phyloP scores from a whole-genome alignment of 1,284 basidiomycete species.

The Apiotrichum brassicae region DNA sequence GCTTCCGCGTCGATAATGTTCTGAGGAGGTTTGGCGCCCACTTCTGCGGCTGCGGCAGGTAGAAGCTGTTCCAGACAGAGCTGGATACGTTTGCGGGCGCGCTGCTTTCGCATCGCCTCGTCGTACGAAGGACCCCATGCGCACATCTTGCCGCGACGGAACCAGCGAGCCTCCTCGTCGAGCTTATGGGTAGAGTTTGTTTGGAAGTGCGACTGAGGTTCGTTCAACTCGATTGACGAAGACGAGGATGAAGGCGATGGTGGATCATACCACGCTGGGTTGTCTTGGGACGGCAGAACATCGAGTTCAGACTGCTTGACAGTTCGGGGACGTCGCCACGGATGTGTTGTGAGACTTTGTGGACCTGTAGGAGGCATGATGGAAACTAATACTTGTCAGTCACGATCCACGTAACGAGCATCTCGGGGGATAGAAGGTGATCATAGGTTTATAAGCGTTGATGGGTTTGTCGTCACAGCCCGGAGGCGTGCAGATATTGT shows the following conservation, averaged over 20 bases:
- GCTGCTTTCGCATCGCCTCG: constrained; percentile 26
- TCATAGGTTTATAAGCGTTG: constrained; percentile 21
- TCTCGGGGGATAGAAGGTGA: neutral
- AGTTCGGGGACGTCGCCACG: neutral
- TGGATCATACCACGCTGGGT: constrained; percentile 32
- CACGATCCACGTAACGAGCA: neutral
- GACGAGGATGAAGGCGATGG: constrained; percentile 26
- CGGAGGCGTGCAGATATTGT: constrained; percentile 23
- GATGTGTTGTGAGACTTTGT: too few relatives aligned
- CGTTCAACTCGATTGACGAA: constrained; percentile 15
- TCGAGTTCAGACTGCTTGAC: constrained; percentile 30
- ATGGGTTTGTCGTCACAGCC: constrained; percentile 23
- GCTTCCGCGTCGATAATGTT: constrained; percentile 31
- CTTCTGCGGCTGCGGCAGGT: constrained; percentile 37
- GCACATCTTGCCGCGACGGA: constrained; percentile 43
- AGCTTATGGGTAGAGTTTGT: constrained; percentile 45
- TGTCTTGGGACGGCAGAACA: constrained; percentile 38
- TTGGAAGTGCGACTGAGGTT: constrained; percentile 20
- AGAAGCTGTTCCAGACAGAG: constrained; percentile 35
- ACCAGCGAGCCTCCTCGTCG: constrained; percentile 32
- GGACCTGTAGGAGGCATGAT: constrained; percentile 25
- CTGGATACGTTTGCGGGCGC: constrained; percentile 33
- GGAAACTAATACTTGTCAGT: neutral
- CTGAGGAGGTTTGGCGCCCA: constrained; percentile 26
- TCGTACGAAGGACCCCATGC: constrained; percentile 45